Base-by-base conservation (phyloP, 2,329 filamentous ascomycete species). In the Exophiala sideris region DNA sequence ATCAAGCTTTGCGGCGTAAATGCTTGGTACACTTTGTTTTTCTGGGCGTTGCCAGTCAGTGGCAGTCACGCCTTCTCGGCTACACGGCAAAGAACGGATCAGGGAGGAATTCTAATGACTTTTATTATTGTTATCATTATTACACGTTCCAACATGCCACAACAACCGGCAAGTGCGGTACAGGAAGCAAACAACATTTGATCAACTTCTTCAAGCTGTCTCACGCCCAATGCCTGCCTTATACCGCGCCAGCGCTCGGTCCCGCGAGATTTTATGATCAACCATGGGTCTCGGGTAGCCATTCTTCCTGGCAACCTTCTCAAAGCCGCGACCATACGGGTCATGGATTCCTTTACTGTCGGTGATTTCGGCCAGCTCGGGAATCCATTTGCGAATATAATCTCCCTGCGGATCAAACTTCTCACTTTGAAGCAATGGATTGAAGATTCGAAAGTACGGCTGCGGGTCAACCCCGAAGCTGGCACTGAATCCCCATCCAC, bases 391-490 rank as follows among this genome's bases (percentile, higher is more conserved):
- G 35, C 87, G 79, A 52, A 96, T 95, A 67, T 92, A 96, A 12
- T 83, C 82, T 0, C 90, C 91, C 0, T 86, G 76, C 0, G 80
- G 75, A 66, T 96, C 91, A 63, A 95, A 95, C 70, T 87, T 91
- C 76, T 94, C 88, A 62, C 87, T 89, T 74, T 96, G 91, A 14
- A 89, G 72, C 41, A 90, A 68, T 0, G 91, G 91, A 64, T 95
- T 96, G 72, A 96, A 96, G 48, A 96, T 88, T 5, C 90, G 80
- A 60, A 96, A 96, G 67, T 95, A 96, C 0, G 91, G 90, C 70
- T 95, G 88, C 1, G 89, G 88, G 68, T 95, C 89, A 5, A 91
- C 88, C 1, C 89, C 87, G 0, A 85, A 85, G 14, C 79, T 82
- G 3, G 86, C 84, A 20, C 78, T 71, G 61, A 85, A 86, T 0